Conservation (phyloP, 345 rosid genomes). For the Lepidium didymum region DNA sequence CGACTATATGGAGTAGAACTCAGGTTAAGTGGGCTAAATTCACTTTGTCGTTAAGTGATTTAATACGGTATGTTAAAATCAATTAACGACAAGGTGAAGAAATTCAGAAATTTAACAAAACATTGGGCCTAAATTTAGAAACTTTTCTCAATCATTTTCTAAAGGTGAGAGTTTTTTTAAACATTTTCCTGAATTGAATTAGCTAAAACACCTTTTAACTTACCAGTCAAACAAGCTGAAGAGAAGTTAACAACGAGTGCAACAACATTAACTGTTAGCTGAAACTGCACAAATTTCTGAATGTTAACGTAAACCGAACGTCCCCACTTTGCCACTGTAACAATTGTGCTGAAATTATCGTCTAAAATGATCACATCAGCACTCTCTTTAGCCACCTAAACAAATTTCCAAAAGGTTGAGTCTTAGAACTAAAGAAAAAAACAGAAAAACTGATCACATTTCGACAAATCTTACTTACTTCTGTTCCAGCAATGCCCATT, state of each 20-base stretch:
- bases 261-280: slow-evolving; percentile 82
- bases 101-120: no score
- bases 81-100: no score
- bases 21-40: no score
- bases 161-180: no score
- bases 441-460: no score
- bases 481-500: slow-evolving; percentile 97
- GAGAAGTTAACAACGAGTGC: slow-evolving; percentile 81
- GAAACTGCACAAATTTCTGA: slow-evolving; percentile 93
- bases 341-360: slow-evolving; percentile 90
- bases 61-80: no score
- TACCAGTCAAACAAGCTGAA: slow-evolving; percentile 89
- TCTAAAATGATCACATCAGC: slow-evolving; percentile 91
- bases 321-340: slow-evolving; percentile 91
- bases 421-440: no score
- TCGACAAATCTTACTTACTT: slow-evolving; percentile 38
- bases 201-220: background rate
- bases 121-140: no score
- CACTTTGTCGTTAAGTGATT: no score
- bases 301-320: slow-evolving; percentile 87
- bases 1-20: no score
- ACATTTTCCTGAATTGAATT: no score
- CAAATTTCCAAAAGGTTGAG: background rate
- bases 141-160: no score
- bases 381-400: slow-evolving; percentile 89